Percentiles rank a stretch among this genome's conserved stretches.
phyloP scores from a whole-genome alignment of 2,329 filamentous ascomycete species.

The Orbilia oligospora region DNA sequence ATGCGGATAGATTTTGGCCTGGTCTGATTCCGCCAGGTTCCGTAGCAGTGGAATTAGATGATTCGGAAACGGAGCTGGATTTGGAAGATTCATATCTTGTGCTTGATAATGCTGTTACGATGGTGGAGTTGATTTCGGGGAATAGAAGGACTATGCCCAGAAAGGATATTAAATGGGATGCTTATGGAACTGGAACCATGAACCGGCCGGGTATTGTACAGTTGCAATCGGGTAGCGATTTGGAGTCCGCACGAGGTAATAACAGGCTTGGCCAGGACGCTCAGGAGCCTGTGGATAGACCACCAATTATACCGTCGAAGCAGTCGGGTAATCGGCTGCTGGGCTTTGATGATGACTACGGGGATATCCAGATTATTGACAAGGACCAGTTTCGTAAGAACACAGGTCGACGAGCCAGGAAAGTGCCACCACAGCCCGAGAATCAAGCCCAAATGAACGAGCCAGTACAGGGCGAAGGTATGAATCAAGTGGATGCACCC shows the following conservation, averaged over 20 bases:
- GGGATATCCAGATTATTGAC: constrained; percentile 4
- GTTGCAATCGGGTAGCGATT: no score
- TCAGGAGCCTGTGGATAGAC: neutral
- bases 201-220: neutral
- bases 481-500: neutral
- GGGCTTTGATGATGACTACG: neutral
- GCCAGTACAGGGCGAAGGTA: neutral
- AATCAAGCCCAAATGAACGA: neutral
- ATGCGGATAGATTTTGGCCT: constrained; percentile 17
- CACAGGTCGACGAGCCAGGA: neutral
- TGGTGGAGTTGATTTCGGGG: constrained; percentile 15
- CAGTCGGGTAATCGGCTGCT: neutral
- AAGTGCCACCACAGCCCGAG: neutral
- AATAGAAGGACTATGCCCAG: neutral
- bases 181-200: constrained; percentile 13
- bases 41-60: neutral
- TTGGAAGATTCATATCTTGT: constrained; percentile 4
- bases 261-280: neutral
- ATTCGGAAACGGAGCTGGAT: neutral
- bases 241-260: neutral
- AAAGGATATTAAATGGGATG: constrained; percentile 23
- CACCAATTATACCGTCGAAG: neutral
- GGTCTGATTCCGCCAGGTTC: constrained; percentile 16
- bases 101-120: constrained; percentile 20
- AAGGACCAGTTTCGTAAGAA: neutral